Percentiles rank a stretch among this genome's conserved stretches.
phyloP scores from a whole-genome alignment of 805 yeast genomes.

The Hagleromyces aurorensis region DNA sequence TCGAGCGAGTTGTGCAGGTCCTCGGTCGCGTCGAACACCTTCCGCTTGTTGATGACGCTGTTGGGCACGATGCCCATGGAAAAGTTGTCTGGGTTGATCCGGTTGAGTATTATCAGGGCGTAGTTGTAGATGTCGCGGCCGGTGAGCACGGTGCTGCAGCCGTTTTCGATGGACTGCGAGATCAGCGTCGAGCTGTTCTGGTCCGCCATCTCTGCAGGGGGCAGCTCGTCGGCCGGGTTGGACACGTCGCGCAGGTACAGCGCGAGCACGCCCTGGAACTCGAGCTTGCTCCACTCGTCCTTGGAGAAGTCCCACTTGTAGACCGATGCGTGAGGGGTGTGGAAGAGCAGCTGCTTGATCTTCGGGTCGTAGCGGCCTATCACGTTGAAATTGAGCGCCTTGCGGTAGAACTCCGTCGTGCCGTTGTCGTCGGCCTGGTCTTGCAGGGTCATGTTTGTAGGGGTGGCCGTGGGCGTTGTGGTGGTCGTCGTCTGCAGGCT shows the following conservation, averaged over 20 bases:
- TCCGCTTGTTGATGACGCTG: slow-evolving; percentile 37
- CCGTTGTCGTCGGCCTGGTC: slow-evolving; percentile 9
- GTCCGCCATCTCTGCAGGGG: slow-evolving; percentile 9
- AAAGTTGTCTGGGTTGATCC: slow-evolving; percentile 62
- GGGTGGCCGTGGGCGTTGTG: no score
- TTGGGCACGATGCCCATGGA: slow-evolving; percentile 61
- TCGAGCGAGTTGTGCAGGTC: slow-evolving; percentile 28
- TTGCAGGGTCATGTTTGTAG: slow-evolving; percentile 10
- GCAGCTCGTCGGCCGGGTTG: slow-evolving; percentile 18
- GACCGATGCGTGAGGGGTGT: slow-evolving; percentile 65
- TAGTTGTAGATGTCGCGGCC: slow-evolving; percentile 44
- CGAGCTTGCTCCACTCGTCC: slow-evolving; percentile 65
- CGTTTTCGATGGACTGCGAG: slow-evolving; percentile 8
- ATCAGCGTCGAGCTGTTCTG: slow-evolving; percentile 7
- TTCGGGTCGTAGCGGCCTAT: slow-evolving; percentile 70
- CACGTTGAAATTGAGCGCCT: slow-evolving; percentile 66
- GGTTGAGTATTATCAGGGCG: slow-evolving; percentile 63
- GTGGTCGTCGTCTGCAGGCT: no score
- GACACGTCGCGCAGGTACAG: slow-evolving; percentile 48
- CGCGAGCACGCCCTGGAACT: slow-evolving; percentile 62
- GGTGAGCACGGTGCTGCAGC: slow-evolving; percentile 15
- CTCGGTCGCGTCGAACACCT: slow-evolving; percentile 29
- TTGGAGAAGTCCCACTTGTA: slow-evolving; percentile 50
- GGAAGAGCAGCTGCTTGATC: slow-evolving; percentile 56
- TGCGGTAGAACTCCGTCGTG: slow-evolving; percentile 55